These are phyloP conservation scores for Yamadazyma dendronema DNA, from an alignment of 1,139 yeast genomes.

Conservation along the genomic window DNA sequence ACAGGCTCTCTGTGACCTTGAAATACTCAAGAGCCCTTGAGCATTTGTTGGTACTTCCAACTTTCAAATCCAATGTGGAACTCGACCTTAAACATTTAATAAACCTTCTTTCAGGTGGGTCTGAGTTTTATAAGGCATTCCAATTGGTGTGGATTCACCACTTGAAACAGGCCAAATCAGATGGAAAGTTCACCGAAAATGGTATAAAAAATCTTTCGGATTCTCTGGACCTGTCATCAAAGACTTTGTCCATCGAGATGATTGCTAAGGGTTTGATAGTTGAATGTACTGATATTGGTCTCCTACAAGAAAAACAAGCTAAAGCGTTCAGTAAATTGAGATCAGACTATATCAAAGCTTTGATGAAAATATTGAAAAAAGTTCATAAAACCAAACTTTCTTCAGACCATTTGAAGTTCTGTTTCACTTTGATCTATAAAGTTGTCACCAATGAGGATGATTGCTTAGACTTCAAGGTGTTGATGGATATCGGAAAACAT, in stretches of 20 bases:
- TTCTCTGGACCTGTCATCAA: constrained; percentile 1
- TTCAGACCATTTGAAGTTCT: not conserved
- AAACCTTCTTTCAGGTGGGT: constrained; percentile 18
- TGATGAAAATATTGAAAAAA: not conserved
- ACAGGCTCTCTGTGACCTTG: constrained; percentile 21
- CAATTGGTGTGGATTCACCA: constrained; percentile 30
- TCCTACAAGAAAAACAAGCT: constrained; percentile 1
- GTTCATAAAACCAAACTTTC: not conserved
- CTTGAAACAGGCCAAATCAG: constrained; percentile 23
- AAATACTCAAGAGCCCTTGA: constrained; percentile 17
- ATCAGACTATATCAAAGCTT: not conserved
- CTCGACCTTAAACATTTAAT: constrained; percentile 29
- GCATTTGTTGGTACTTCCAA: constrained; percentile 46
- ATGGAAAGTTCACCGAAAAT: constrained; percentile 7
- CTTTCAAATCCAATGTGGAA: constrained; percentile 52
- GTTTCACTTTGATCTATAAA: not conserved
- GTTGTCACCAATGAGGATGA: not conserved
- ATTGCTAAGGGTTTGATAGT: constrained; percentile 6
- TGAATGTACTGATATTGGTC: constrained; percentile 2
- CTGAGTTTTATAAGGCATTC: constrained; percentile 18
- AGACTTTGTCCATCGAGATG: constrained; percentile 8
- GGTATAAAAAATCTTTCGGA: constrained; percentile 15
- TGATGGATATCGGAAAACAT: constrained; percentile 6
- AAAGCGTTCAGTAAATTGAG: not conserved
- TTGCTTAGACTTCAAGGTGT: not conserved